Conservation (phyloP, 2,329 filamentous ascomycete genomes). For the Colletotrichum aenigma region DNA sequence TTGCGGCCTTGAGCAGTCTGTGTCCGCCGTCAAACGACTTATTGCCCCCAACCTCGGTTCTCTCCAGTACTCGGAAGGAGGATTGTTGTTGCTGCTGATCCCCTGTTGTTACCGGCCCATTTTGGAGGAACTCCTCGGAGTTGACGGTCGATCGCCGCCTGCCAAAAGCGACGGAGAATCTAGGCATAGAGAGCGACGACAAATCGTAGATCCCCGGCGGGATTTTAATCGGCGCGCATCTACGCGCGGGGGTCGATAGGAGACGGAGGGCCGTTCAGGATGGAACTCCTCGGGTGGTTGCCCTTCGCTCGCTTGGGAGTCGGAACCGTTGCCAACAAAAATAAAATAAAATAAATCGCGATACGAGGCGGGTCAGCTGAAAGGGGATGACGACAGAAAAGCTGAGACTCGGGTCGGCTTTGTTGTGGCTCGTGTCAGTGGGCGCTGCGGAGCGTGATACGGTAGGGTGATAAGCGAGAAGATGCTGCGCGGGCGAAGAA, state of each 20-base stretch:
- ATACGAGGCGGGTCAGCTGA: constrained; percentile 21
- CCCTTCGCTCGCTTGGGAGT: neutral
- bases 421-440: constrained; percentile 20
- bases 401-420: constrained; percentile 17
- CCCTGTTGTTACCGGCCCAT: constrained; percentile 49
- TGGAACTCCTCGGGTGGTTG: neutral
- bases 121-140: constrained; percentile 57
- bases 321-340: neutral
- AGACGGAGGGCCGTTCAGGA: neutral
- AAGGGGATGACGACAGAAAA: constrained; percentile 19
- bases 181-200: constrained; percentile 59
- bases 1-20: constrained; percentile 43
- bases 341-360: neutral
- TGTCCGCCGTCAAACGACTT: constrained; percentile 58
- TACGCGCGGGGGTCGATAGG: neutral
- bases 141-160: constrained; percentile 64
- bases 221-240: neutral
- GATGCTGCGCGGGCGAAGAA: constrained; percentile 8
- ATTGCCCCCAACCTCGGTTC: constrained; percentile 46
- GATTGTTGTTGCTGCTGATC: constrained; percentile 34
- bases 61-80: constrained; percentile 64
- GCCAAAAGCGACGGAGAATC: constrained; percentile 63
- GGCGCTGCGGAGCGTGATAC: constrained; percentile 4
- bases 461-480: neutral
- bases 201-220: constrained; percentile 17